phyloP scores from a whole-genome alignment of 192 early-diverging fungal genomes.

The Chytriomyces confervae region DNA sequence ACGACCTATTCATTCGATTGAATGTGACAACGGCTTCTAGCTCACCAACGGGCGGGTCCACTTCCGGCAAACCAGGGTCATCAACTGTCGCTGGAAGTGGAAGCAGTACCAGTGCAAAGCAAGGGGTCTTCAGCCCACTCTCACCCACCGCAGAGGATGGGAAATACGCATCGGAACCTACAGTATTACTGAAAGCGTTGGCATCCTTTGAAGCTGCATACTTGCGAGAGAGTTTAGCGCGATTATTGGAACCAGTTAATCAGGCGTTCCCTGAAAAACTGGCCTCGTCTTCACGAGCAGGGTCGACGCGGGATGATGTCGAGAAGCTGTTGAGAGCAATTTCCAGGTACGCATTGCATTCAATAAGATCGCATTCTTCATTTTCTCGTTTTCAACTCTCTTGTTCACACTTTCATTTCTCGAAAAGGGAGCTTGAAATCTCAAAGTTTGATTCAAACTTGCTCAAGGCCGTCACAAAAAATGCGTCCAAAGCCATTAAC shows the following conservation, averaged over 20 bases:
- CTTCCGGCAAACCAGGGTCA: not conserved
- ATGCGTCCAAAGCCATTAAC: constrained; percentile 63
- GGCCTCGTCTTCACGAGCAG: not conserved
- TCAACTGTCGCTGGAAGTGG: not conserved
- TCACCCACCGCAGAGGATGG: not conserved
- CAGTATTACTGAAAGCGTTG: constrained; percentile 42
- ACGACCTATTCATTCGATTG: constrained; percentile 54
- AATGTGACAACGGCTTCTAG: constrained; percentile 18
- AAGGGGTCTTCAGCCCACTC: not conserved
- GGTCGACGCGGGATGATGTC: constrained; percentile 58
- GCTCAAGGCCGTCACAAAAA: constrained; percentile 56
- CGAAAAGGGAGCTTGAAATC: constrained; percentile 66
- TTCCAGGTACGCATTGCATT: constrained; percentile 51
- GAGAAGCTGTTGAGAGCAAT: constrained; percentile 62
- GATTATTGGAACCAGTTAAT: constrained; percentile 71
- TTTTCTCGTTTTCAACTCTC: not conserved
- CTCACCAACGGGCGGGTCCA: not conserved
- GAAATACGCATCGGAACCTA: constrained; percentile 7
- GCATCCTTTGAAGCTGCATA: constrained; percentile 60
- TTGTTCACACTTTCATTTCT: not conserved
- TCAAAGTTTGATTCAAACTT: constrained; percentile 68
- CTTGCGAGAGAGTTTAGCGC: constrained; percentile 57
- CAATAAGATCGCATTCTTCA: not conserved
- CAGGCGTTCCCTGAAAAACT: constrained; percentile 61
- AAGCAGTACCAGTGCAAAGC: not conserved